A percentile compares a stretch with the other conserved stretches of the same genome.
These are phyloP conservation scores for Aspergillus thermomutatus DNA, from an alignment of 2,329 filamentous ascomycete genomes.

Conservation along the genomic window DNA sequence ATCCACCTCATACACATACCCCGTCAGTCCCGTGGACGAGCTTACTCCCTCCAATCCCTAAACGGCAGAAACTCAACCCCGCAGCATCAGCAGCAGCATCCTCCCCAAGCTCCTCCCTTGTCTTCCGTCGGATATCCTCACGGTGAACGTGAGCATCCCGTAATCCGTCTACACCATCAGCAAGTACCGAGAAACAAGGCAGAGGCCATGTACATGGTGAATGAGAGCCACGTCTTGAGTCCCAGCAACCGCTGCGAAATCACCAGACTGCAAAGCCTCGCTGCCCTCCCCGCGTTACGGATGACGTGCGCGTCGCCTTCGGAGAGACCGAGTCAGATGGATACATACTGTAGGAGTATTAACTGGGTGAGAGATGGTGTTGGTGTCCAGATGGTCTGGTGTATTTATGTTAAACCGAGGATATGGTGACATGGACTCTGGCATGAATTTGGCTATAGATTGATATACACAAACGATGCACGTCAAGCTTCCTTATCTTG, in stretches of 20 bases:
- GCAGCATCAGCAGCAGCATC: slow-evolving; percentile 47
- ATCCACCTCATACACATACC: slow-evolving; percentile 76
- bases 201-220: slow-evolving; percentile 25
- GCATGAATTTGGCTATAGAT: background rate
- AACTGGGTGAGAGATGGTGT: too few species aligned
- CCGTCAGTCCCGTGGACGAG: slow-evolving; percentile 61
- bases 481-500: background rate
- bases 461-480: background rate
- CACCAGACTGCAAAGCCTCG: slow-evolving; percentile 70
- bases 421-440: background rate
- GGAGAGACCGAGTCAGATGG: slow-evolving; percentile 66
- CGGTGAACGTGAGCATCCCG: slow-evolving; percentile 66
- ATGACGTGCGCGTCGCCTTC: slow-evolving; percentile 77
- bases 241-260: slow-evolving; percentile 78
- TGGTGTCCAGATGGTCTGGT: background rate
- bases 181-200: background rate
- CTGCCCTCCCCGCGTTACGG: slow-evolving; percentile 68
- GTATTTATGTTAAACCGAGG: background rate
- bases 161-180: slow-evolving; percentile 53
- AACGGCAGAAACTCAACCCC: slow-evolving; percentile 67
- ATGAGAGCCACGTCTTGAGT: slow-evolving; percentile 72
- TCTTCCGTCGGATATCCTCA: slow-evolving; percentile 58
- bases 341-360: too few species aligned
- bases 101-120: slow-evolving; percentile 50
- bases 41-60: slow-evolving; percentile 56